Percentiles rank a stretch among this genome's conserved stretches.
Evolutionary conservation across 331 rosid species (phyloP).

Genomic region (Quercus tomentella): DNA sequence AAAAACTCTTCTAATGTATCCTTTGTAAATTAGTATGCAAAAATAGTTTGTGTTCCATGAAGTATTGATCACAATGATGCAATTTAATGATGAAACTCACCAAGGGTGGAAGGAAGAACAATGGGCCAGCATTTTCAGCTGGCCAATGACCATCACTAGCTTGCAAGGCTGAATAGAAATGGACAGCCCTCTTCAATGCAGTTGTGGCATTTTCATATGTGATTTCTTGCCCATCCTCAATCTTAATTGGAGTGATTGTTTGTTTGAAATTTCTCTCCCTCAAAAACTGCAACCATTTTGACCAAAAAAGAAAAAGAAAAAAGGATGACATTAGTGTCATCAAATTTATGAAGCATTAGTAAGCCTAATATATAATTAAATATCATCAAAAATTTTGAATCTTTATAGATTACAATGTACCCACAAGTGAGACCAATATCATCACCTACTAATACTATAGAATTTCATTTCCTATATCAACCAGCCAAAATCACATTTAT

Average conservation of each 20-base stretch:
- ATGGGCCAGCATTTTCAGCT: conserved; percentile 63
- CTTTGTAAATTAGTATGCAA: neutral
- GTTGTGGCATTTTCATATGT: conserved; percentile 25
- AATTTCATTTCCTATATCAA: neutral
- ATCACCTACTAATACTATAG: too few relatives aligned
- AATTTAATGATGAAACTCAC: conserved; percentile 14
- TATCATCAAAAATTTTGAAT: neutral
- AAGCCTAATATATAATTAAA: neutral
- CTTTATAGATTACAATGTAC: neutral
- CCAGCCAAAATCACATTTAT: neutral
- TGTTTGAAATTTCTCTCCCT: conserved; percentile 53
- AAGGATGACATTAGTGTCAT: too few relatives aligned
- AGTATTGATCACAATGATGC: too few relatives aligned
- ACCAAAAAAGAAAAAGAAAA: neutral
- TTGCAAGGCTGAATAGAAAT: conserved; percentile 53
- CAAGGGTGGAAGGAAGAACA: conserved; percentile 66
- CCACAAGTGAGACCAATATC: too few relatives aligned
- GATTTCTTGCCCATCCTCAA: conserved; percentile 46
- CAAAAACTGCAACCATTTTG: conserved; percentile 27
- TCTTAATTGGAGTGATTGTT: conserved; percentile 20
- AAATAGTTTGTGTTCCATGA: neutral
- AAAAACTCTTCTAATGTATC: neutral
- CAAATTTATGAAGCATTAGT: neutral
- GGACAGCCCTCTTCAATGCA: conserved; percentile 32
- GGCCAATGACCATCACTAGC: conserved; percentile 78